These are phyloP conservation scores for Boletus reticulatus DNA, from an alignment of 768 basidiomycete genomes.

Conservation along the genomic window DNA sequence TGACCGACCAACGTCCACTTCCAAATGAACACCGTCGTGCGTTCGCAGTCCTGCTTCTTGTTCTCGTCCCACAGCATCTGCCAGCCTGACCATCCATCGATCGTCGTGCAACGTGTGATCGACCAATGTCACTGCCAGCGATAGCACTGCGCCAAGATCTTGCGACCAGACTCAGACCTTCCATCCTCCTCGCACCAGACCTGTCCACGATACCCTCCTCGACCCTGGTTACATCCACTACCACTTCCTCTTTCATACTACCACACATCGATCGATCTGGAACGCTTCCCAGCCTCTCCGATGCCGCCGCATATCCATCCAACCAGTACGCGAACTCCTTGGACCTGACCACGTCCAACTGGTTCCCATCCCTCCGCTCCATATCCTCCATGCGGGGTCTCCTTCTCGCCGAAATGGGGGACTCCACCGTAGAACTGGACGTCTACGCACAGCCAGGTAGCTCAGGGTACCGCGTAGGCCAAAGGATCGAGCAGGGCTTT, in stretches of 20 bases:
- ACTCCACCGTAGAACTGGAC: slow-evolving; percentile 45
- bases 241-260: slow-evolving; percentile 24
- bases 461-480: slow-evolving; percentile 41
- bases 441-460: slow-evolving; percentile 31
- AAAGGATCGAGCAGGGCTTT: slow-evolving; percentile 34
- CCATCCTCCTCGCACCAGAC: slow-evolving; percentile 18
- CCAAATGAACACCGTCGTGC: slow-evolving; percentile 19
- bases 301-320: slow-evolving; percentile 15
- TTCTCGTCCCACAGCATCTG: slow-evolving; percentile 13
- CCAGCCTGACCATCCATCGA: slow-evolving; percentile 1
- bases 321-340: slow-evolving; percentile 5
- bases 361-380: slow-evolving; percentile 33
- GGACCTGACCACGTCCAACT: slow-evolving; percentile 3
- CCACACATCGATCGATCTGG: slow-evolving; percentile 15
- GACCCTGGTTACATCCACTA: slow-evolving; percentile 21
- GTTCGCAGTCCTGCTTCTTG: neutral
- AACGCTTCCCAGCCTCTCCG: slow-evolving; percentile 13
- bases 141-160: neutral
- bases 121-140: slow-evolving; percentile 11
- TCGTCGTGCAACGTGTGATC: slow-evolving; percentile 8
- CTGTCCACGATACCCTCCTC: slow-evolving; percentile 30
- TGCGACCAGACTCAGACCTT: slow-evolving; percentile 6
- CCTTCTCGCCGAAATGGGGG: slow-evolving; percentile 46
- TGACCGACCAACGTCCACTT: slow-evolving; percentile 9
- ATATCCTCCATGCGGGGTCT: slow-evolving; percentile 45